Evolutionary conservation across 768 basidiomycete species (phyloP), one percentile per base, ranked within the genome.

Genomic region (Tylopilus sp.): DNA sequence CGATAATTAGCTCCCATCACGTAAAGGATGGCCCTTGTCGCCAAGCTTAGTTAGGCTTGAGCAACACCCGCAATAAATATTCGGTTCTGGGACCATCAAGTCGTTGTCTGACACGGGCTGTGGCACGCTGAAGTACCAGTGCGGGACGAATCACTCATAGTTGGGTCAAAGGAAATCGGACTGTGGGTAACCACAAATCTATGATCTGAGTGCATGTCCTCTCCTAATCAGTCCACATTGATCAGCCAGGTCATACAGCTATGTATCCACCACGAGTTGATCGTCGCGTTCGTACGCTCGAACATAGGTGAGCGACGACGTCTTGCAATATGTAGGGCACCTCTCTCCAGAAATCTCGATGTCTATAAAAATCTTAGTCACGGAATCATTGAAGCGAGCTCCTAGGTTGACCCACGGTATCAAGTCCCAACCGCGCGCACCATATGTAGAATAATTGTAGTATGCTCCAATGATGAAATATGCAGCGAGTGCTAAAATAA

Each of bases 311-410:
- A 20, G 83, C 80, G 46, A 86, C 65, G 21, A 93, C 85, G 59
- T 92, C 91, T 39, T 78, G 77, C 40, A 91, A 66, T 82, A 93
- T 87, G 58, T 89, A 91, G 4, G 91, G 91, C 3, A 92, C 88
- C 69, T 93, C 91, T 66, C 82, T 74, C 90, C 90, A 92, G 69
- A 93, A 93, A 64, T 91, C 88, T 44, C 90, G 87, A 69, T 93
- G 90, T 52, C 89, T 92, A 56, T 13, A 25, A 15, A 7, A 13
- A 38, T 43, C 44, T 60, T 7, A 51, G 46, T 15, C 23, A 13
- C 26, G 18, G 39, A 5, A 58, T 44, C 59, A 48, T 15, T 17
- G 36, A 30, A 12, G 8, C 12, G 39, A 48, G 52, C n/a, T n/a
- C n/a, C n/a, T 11, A 43, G 28, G n/a, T n/a, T 30, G 21, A 79